Evolutionary conservation across 1,284 basidiomycete genomes (phyloP).

Genomic region (Melampsora larici-populina): DNA sequence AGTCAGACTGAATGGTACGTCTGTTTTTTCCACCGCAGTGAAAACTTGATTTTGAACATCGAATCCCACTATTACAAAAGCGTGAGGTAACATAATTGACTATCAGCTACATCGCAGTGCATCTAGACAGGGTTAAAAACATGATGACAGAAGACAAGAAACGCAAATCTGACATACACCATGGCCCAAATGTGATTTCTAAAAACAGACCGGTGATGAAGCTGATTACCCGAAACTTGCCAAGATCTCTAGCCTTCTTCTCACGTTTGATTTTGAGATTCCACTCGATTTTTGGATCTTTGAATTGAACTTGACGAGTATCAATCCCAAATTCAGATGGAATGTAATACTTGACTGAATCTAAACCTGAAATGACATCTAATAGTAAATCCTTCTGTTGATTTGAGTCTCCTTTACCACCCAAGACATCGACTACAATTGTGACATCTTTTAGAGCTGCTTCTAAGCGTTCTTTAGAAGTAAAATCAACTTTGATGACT

Average conservation of each 20-base stretch:
- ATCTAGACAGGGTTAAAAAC: too few relatives aligned
- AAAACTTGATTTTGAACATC: not conserved
- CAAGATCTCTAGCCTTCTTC: not conserved
- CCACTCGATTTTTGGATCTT: not conserved
- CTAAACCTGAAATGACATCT: not conserved
- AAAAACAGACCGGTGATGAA: not conserved
- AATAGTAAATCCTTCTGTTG: not conserved
- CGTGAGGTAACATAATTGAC: not conserved
- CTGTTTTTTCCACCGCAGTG: not conserved
- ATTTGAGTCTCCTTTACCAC: not conserved
- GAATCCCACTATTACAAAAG: not conserved
- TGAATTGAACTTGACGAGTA: not conserved
- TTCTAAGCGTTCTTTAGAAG: not conserved
- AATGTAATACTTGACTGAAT: not conserved
- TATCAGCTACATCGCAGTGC: not conserved
- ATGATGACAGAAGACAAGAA: too few relatives aligned
- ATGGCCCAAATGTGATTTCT: not conserved
- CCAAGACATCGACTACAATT: not conserved
- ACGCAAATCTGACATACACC: not conserved
- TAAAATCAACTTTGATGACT: not conserved
- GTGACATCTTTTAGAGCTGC: not conserved
- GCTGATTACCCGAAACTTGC: not conserved
- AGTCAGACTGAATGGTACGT: not conserved
- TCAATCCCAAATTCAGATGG: conserved; percentile 5
- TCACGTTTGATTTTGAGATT: not conserved